Percentiles rank a stretch among this genome's conserved stretches.
Evolutionary conservation across 495 filamentous ascomycete genomes (phyloP).

Genomic region (Aspergillus hancockii): DNA sequence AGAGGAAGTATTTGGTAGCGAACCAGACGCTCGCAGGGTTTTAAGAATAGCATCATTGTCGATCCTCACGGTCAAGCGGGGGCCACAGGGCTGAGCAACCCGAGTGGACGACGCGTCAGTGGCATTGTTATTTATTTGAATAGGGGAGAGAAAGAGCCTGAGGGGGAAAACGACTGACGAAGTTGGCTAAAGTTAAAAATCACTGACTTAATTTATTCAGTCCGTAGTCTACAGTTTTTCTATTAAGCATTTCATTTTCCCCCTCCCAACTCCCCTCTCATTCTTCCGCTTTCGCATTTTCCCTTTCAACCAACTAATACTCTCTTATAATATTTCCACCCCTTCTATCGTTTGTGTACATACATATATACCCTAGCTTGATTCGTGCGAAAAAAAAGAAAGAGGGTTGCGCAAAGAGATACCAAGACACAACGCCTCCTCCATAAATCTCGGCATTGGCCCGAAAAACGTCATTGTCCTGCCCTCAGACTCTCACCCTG

Average conservation of each 20-base stretch:
- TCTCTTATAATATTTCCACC: conserved; percentile 2
- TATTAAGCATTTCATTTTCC: too few relatives aligned
- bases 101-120: conserved; percentile 10
- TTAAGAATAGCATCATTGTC: conserved; percentile 7
- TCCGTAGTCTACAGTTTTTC: too few relatives aligned
- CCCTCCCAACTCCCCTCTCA: not conserved
- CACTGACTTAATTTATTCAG: too few relatives aligned
- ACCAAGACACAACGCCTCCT: conserved; percentile 3
- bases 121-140: not conserved
- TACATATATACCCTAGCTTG: not conserved
- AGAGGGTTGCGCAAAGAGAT: not conserved
- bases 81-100: conserved; percentile 25
- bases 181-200: not conserved
- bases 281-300: conserved; percentile 7
- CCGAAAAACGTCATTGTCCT: conserved; percentile 22
- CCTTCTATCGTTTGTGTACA: not conserved
- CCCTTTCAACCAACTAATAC: not conserved
- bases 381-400: not conserved
- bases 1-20: too few relatives aligned
- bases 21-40: too few relatives aligned
- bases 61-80: conserved; percentile 15
- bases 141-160: not conserved
- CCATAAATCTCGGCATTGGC: conserved; percentile 12
- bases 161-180: not conserved
- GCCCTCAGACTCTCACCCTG: conserved; percentile 6